Evolutionary conservation across 495 filamentous ascomycete species (phyloP).

Genomic region (Podospora tetraspora): DNA sequence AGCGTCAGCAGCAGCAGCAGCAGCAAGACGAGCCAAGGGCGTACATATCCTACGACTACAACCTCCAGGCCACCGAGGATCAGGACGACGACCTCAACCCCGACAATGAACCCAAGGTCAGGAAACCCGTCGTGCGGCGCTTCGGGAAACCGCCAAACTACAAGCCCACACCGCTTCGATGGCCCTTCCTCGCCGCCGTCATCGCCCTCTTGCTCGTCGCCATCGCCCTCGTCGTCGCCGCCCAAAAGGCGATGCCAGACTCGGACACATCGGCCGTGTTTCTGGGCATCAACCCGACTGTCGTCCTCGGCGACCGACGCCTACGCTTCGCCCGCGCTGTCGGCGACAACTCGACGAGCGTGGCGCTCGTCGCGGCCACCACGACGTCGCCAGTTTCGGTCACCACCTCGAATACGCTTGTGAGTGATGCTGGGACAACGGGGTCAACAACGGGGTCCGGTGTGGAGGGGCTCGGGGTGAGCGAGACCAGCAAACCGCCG

Average conservation of each 20-base stretch:
- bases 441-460: not conserved
- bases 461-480: not conserved
- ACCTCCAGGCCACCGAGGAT: constrained; percentile 25
- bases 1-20: not conserved
- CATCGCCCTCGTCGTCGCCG: constrained; percentile 27
- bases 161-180: constrained; percentile 29
- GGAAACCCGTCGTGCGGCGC: constrained; percentile 10
- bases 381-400: not conserved
- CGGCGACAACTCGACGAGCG: not conserved
- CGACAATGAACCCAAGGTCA: constrained; percentile 1
- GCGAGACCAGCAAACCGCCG: not conserved
- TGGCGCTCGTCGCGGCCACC: not conserved
- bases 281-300: constrained; percentile 16
- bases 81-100: constrained; percentile 14
- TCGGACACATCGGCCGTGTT: constrained; percentile 25
- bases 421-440: not conserved
- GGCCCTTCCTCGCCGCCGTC: constrained; percentile 29
- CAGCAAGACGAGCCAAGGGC: constrained; percentile 11
- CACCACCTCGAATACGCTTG: not conserved
- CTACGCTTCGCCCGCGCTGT: constrained; percentile 10
- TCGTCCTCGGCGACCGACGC: not conserved
- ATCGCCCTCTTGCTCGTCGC: constrained; percentile 23
- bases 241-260: constrained; percentile 28
- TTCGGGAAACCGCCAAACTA: constrained; percentile 22
- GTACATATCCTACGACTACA: constrained; percentile 23